Conservation (phyloP, 176 grass and related monocot species). For the Cenchrus fungigraminus region DNA sequence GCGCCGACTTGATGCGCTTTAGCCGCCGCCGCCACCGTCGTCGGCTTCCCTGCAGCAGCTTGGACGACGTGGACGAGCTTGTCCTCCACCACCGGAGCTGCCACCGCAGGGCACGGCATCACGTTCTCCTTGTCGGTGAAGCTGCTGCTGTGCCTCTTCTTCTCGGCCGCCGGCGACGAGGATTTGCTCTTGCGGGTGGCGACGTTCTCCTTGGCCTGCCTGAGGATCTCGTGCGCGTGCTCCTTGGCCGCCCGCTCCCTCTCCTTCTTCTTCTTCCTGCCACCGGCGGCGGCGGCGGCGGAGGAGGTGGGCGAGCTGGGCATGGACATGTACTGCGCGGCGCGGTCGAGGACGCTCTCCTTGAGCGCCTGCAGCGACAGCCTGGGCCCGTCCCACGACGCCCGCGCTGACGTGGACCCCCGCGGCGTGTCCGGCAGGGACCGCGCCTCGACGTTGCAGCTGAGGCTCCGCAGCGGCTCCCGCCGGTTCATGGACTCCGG, state of each 20-base stretch:
- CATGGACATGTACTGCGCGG: slow-evolving; percentile 59
- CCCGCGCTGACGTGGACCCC: slow-evolving; percentile 48
- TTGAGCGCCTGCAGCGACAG: slow-evolving; percentile 68
- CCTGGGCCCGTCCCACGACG: slow-evolving; percentile 52
- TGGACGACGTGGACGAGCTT: slow-evolving; percentile 16
- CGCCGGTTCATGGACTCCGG: slow-evolving; percentile 52
- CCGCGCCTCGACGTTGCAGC: slow-evolving; percentile 56
- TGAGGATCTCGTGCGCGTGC: slow-evolving; percentile 60
- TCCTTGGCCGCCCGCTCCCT: slow-evolving; percentile 44
- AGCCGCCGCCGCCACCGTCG: not conserved
- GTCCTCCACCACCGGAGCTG: not conserved
- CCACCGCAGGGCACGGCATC: not conserved
- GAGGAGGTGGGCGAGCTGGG: slow-evolving; percentile 58
- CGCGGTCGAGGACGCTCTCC: slow-evolving; percentile 47
- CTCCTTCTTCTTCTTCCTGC: slow-evolving; percentile 33
- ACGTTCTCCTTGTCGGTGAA: slow-evolving; percentile 35
- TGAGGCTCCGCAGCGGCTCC: slow-evolving; percentile 67
- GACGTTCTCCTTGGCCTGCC: slow-evolving; percentile 77
- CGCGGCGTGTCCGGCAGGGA: slow-evolving; percentile 82
- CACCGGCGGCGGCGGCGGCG: not conserved
- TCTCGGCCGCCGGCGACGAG: not conserved
- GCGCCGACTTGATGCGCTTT: not conserved
- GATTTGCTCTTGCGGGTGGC: slow-evolving; percentile 14
- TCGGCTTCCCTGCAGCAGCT: not conserved
- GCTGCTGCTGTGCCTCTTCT: not conserved